Percentiles rank a stretch among this genome's conserved stretches.
phyloP scores from a whole-genome alignment of 345 rosid genomes.

The Gossypium longicalyx region DNA sequence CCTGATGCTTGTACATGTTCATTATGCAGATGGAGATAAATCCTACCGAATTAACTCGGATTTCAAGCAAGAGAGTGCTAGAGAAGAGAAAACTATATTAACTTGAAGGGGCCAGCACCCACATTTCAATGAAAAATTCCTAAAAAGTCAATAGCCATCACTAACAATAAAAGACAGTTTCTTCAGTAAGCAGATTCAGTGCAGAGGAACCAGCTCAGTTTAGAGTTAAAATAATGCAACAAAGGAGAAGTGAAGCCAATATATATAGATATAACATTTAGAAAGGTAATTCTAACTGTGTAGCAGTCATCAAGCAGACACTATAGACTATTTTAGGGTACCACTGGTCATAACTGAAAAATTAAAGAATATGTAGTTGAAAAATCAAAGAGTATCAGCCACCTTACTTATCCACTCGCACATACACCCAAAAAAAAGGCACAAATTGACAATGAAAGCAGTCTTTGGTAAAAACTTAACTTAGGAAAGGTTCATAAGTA shows the following conservation, averaged over 20 bases:
- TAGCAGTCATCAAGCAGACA: neutral
- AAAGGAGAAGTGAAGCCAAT: neutral
- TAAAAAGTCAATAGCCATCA: neutral
- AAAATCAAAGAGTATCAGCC: neutral
- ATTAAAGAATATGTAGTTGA: neutral
- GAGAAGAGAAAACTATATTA: neutral
- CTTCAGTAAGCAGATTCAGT: neutral
- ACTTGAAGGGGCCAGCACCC: neutral
- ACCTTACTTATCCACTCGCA: neutral
- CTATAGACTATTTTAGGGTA: neutral
- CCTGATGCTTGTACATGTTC: neutral
- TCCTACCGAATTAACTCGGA: neutral
- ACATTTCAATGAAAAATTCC: neutral
- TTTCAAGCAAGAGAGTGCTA: neutral
- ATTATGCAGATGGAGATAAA: neutral
- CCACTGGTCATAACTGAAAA: neutral
- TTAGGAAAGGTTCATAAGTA: conserved; percentile 91
- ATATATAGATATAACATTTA: neutral
- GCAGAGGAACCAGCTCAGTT: neutral
- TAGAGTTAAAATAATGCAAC: neutral
- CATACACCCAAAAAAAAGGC: neutral
- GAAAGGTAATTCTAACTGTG: neutral
- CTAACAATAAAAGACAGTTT: neutral
- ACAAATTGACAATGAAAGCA: conserved; percentile 7
- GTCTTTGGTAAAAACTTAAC: conserved; percentile 42